Base-by-base conservation (phyloP, 768 basidiomycete genomes). In the Galerina sulciceps region DNA sequence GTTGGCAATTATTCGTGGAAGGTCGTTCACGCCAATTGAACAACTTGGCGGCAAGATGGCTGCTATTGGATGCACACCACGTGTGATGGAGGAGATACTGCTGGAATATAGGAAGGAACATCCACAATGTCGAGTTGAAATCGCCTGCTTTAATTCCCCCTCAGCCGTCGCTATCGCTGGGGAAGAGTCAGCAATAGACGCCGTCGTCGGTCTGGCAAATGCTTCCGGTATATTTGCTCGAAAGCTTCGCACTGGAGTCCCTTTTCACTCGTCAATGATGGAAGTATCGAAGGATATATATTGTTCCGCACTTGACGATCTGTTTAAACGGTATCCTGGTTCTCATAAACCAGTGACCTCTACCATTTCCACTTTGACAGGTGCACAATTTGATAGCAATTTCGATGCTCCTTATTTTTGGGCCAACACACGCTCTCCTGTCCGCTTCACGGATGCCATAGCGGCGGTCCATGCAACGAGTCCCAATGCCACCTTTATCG, bases 141-240 rank as follows among this genome's bases (percentile, higher is more conserved):
- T 82, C 22, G 79, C 71, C 0, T 79, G 78, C 59, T 77, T 71
- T 67, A 81, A 82, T 54, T 57, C 74, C 6, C 69, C 70, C 2
- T 59, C 69, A 6, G 75, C 79, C 8, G 66, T 81, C 18, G 69
- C 76, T 0, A 53, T 82, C 22, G 66, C 81, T 3, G 81, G 81
- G 0, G 57, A 61, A 6, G 60, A 62, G 23, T 26, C 35, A 0
- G 46, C 64, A n/a, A 52, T 76, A 18, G 74, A 78, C 14, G 55
- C 57, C 6, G 69, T 72, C 0, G 69, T 81, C 0, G 60, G 57
- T 17, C 43, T 68, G 10, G 75, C 76, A 2, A 49, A 64, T 22
- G 45, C 55, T 8, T 57, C 53, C 15, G 73, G 73, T 0, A 59
- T 48, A 52, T 23, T 38, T 13, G 40, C 44, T 52, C 76, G 17